phyloP scores from a whole-genome alignment of 805 yeast genomes.

The Yamadazyma phyllophila region DNA sequence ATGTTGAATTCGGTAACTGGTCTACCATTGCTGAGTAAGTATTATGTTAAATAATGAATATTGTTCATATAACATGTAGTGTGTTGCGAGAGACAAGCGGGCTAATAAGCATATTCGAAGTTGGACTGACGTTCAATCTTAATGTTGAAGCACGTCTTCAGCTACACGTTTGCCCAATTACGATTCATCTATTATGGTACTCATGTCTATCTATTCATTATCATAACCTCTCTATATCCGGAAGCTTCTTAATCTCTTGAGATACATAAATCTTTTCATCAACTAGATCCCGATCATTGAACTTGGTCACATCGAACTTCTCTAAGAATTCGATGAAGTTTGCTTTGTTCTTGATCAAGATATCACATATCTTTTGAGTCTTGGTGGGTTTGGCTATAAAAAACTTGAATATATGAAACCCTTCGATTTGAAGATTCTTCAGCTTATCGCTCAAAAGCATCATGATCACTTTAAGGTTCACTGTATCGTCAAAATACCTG shows the following conservation, averaged over 20 bases:
- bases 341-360: slow-evolving; percentile 77
- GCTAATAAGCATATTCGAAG: too few species aligned
- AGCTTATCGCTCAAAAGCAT: slow-evolving; percentile 81
- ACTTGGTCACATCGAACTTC: slow-evolving; percentile 59
- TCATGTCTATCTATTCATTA: not conserved
- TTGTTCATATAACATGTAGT: too few species aligned
- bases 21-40: slow-evolving; percentile 23
- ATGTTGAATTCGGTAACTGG: slow-evolving; percentile 60
- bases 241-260: slow-evolving; percentile 68
- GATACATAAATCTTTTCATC: slow-evolving; percentile 83
- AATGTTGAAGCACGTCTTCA: too few species aligned
- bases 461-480: slow-evolving; percentile 85
- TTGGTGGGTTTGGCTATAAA: slow-evolving; percentile 96
- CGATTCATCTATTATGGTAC: too few species aligned
- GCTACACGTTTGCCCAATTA: too few species aligned
- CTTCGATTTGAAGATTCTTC: slow-evolving; percentile 83
- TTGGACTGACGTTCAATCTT: too few species aligned
- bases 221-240: slow-evolving; percentile 48
- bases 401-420: slow-evolving; percentile 89
- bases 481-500: slow-evolving; percentile 74
- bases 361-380: slow-evolving; percentile 74
- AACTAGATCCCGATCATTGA: slow-evolving; percentile 61
- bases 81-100: too few species aligned
- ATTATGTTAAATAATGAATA: too few species aligned
- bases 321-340: slow-evolving; percentile 69